Percentiles rank a stretch among this genome's conserved stretches.
These are phyloP conservation scores for Sequoia sempervirens DNA, from an alignment of 75 land plant genomes.

Conservation along the genomic window DNA sequence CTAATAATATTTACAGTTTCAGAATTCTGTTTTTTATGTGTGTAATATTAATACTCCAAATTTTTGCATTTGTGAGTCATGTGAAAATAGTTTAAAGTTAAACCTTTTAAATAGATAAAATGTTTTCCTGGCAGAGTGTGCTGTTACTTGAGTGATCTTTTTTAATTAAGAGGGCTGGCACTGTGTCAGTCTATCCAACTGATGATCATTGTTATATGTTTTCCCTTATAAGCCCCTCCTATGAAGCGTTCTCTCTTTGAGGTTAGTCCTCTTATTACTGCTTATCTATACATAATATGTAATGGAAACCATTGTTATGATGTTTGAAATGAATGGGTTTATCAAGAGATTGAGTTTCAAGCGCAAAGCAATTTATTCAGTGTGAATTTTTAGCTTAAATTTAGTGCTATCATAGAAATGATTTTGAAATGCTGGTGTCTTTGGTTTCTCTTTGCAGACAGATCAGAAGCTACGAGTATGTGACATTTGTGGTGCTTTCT, in stretches of 20 bases:
- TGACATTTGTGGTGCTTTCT: slow-evolving; percentile 99
- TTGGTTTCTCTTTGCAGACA: slow-evolving; percentile 53
- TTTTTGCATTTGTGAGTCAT: background rate
- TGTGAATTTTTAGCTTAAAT: background rate
- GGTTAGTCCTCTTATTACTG: background rate
- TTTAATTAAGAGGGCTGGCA: background rate
- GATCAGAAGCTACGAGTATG: slow-evolving; percentile 99
- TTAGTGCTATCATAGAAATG: background rate
- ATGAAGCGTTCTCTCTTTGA: background rate
- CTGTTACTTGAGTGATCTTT: background rate
- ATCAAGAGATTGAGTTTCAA: background rate
- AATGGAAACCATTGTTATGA: background rate
- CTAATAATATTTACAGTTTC: background rate
- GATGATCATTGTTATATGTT: background rate
- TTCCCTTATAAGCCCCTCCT: background rate
- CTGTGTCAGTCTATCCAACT: background rate
- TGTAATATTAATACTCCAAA: no score
- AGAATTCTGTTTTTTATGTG: background rate
- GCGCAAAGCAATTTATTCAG: background rate
- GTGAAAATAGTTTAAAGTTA: background rate
- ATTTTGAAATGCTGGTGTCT: slow-evolving; percentile 1
- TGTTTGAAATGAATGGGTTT: background rate
- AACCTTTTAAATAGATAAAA: background rate
- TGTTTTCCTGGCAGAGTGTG: background rate
- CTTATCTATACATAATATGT: background rate